Base-by-base conservation (phyloP, 164 flowering plant genomes). In the Hamamelis virginiana region DNA sequence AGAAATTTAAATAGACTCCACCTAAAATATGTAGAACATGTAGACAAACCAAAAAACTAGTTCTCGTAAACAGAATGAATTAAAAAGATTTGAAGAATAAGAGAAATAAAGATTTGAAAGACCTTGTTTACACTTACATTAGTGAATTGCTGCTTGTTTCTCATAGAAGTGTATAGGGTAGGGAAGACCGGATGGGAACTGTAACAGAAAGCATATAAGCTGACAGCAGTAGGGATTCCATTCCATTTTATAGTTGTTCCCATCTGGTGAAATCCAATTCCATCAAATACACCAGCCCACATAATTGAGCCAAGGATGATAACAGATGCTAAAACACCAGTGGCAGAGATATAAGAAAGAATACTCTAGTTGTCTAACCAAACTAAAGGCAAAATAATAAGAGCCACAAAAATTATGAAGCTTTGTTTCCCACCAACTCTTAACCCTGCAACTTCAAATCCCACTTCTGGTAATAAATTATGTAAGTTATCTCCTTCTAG, bases 131-230 rank as follows among this genome's bases (percentile, higher is more conserved):
- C 15, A 75, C 76, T 81, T 80, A 90, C 98, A 81, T 76, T 80
- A 9, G 89, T 73, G 81, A 91, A 91, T 4, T 87, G 86, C 8
- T 63, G 79, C 66, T 74, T 84, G 48, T 85, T 81, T 71, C 68
- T 82, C 94, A 89, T 90, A 25, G 98, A 90, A 68, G 76, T 85
- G 76, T 85, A 89, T 0, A 94, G 70, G 9, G 93, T 87, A 9
- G 98, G 98, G 50, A 94, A 87, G 19, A 94, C 93, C 0, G 97
- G 87, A 85, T 94, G 97, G 11, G 86, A 92, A 69, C 92, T 83
- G 28, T 83, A 94, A 60, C 97, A 90, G 56, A 94, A 89, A 13
- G 90, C 80, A 61, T 82, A 91, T 28, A 94, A 67, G 78, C 96
- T 90, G 3, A 83, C 60, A 41, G 92, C 73, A 13, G 87, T 84